Percentiles rank a stretch among this genome's conserved stretches.
phyloP scores from a whole-genome alignment of 352 stramenopile genomes.

The Phytophthora macrochlamydospora region DNA sequence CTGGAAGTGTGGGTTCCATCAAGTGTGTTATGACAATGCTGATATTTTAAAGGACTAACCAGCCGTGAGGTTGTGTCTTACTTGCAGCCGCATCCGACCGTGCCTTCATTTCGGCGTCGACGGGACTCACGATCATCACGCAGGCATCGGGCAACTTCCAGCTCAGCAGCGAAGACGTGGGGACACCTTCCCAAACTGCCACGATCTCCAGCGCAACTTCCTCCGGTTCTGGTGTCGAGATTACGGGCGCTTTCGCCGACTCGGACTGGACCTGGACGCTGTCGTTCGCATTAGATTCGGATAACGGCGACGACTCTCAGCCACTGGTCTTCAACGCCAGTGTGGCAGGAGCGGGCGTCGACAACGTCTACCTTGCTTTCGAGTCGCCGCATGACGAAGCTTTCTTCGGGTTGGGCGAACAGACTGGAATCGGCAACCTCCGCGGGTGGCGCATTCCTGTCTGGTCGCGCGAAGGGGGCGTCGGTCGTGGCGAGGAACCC shows the following conservation, averaged over 20 bases:
- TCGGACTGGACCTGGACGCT: conserved; percentile 20
- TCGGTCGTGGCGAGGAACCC: conserved; percentile 27
- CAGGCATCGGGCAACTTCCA: conserved; percentile 34
- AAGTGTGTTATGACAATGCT: neutral
- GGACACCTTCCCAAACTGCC: conserved; percentile 8
- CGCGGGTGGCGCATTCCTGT: conserved; percentile 30
- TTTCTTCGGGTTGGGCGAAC: conserved; percentile 30
- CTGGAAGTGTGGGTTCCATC: conserved; percentile 23
- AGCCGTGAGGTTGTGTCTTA: conserved; percentile 1
- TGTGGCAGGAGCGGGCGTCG: conserved; percentile 19
- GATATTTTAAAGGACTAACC: neutral
- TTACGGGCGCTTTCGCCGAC: conserved; percentile 19
- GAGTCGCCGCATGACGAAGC: conserved; percentile 27
- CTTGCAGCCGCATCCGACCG: conserved; percentile 22
- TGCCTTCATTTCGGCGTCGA: conserved; percentile 28
- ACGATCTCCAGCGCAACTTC: conserved; percentile 2
- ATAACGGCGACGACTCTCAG: conserved; percentile 17
- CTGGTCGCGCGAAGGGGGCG: conserved; percentile 29
- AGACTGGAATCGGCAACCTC: conserved; percentile 30
- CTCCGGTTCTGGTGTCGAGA: conserved; percentile 16
- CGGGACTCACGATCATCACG: conserved; percentile 28
- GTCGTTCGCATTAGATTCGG: conserved; percentile 11
- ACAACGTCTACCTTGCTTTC: conserved; percentile 32
- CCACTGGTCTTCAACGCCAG: conserved; percentile 26
- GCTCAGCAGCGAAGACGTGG: conserved; percentile 18